Percentiles rank a stretch among this genome's conserved stretches.
Evolutionary conservation across 1,284 basidiomycete species (phyloP).

Genomic region (Anthracocystis setariae): DNA sequence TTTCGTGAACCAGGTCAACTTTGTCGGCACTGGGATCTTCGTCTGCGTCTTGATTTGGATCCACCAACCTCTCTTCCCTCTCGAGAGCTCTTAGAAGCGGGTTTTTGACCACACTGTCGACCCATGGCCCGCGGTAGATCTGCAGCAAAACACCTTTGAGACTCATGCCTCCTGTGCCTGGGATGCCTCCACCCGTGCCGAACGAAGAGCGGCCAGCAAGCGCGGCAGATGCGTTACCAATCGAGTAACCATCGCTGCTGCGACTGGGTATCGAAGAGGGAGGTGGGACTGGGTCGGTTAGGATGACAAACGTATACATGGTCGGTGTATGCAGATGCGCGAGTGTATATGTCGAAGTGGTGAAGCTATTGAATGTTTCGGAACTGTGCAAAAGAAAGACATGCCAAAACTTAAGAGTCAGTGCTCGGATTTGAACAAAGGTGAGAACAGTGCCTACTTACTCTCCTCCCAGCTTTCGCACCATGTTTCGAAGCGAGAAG

Average conservation of each 20-base stretch:
- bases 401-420: not conserved
- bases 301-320: constrained; percentile 93
- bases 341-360: constrained; percentile 90
- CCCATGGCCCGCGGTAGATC: constrained; percentile 89
- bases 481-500: constrained; percentile 89
- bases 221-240: constrained; percentile 31
- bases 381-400: constrained; percentile 15
- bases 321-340: constrained; percentile 91
- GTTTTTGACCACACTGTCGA: constrained; percentile 92
- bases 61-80: constrained; percentile 40
- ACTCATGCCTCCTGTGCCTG: constrained; percentile 63
- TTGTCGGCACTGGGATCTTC: constrained; percentile 9
- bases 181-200: constrained; percentile 56
- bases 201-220: constrained; percentile 33
- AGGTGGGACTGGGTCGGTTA: constrained; percentile 81
- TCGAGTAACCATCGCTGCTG: constrained; percentile 38
- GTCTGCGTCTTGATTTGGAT: constrained; percentile 18
- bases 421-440: not conserved
- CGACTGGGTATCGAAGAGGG: constrained; percentile 47
- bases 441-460: constrained; percentile 16
- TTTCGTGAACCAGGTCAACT: constrained; percentile 12
- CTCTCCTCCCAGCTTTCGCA: constrained; percentile 78
- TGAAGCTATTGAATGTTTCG: constrained; percentile 88
- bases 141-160: constrained; percentile 84
- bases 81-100: constrained; percentile 75